Conservation (phyloP, 768 basidiomycete genomes). For the Mrakia hoshinonis region DNA sequence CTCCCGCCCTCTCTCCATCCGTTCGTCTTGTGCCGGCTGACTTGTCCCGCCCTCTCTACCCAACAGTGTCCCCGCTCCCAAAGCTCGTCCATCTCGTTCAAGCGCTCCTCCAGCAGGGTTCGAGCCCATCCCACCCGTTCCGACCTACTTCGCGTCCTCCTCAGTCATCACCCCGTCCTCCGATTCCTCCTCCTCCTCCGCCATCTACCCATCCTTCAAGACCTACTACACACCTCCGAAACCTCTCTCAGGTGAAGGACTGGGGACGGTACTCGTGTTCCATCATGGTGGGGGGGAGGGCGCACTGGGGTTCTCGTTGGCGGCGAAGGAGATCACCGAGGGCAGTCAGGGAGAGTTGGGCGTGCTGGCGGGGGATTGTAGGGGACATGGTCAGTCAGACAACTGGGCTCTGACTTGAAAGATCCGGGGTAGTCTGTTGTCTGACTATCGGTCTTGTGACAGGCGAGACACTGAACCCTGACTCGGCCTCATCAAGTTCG, state of each 20-base stretch:
- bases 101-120: neutral
- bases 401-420: neutral
- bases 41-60: neutral
- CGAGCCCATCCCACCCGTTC: slow-evolving; percentile 14
- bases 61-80: neutral
- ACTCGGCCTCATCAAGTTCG: slow-evolving; percentile 35
- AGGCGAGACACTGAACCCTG: slow-evolving; percentile 18
- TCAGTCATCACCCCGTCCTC: neutral
- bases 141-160: slow-evolving; percentile 18
- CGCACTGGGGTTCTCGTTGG: slow-evolving; percentile 77
- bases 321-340: slow-evolving; percentile 68
- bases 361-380: slow-evolving; percentile 68
- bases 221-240: slow-evolving; percentile 74
- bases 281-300: slow-evolving; percentile 96
- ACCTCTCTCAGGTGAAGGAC: slow-evolving; percentile 26
- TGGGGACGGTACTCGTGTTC: slow-evolving; percentile 67
- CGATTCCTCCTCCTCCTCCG: neutral
- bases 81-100: neutral
- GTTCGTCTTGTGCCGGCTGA: neutral
- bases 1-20: neutral
- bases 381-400: slow-evolving; percentile 66
- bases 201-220: slow-evolving; percentile 57
- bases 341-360: slow-evolving; percentile 64
- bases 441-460: neutral
- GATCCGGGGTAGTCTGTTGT: neutral